Base-by-base conservation (phyloP, 176 grass and related monocot species). In the Carex littledalei region DNA sequence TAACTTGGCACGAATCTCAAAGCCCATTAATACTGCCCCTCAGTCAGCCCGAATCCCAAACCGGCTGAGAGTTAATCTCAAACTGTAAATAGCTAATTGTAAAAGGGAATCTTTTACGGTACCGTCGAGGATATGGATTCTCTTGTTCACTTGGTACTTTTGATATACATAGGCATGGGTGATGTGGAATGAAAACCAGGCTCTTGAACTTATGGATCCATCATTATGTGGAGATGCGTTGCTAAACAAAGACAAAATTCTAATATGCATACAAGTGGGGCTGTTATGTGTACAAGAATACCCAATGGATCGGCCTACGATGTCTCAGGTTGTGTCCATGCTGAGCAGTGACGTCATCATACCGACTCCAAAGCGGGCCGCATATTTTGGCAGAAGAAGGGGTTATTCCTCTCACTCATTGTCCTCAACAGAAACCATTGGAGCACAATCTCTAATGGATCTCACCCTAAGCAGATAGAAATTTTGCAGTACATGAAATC, bases 211-310 rank as follows among this genome's bases (percentile, higher is more conserved):
- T 1, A 18, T 90, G 7, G 84, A 90, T 82, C 47, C 80, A 0
- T 47, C 65, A 2, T 91, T n/a, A 84, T 3, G 1, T 57, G 84
- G 13, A 54, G 62, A 65, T 89, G 35, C 5, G 9, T 53, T 3
- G 22, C 47, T 2, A 54, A 32, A 55, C 53, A 57, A 78, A 78
- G 43, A 84, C 26, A 84, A 90, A 81, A 63, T 90, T 18, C 86
- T 81, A 2, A 84, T 59, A 53, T 94, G 86, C 55, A 62, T 90
- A 55, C 84, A 92, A 0, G 17, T 94, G 16, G 90, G 69, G 1
- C 67, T 94, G 3, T 1, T 94, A 24, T 94, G 90, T 16, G 84
- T 92, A 52, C 86, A 94, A 66, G 86, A 94, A 53, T 49, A 22
- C 12, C 81, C 85, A 0, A 72, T 20, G 10, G 71, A 56, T 7